phyloP scores from a whole-genome alignment of 108 stramenopile genomes.

The Conticribra guillardii region DNA sequence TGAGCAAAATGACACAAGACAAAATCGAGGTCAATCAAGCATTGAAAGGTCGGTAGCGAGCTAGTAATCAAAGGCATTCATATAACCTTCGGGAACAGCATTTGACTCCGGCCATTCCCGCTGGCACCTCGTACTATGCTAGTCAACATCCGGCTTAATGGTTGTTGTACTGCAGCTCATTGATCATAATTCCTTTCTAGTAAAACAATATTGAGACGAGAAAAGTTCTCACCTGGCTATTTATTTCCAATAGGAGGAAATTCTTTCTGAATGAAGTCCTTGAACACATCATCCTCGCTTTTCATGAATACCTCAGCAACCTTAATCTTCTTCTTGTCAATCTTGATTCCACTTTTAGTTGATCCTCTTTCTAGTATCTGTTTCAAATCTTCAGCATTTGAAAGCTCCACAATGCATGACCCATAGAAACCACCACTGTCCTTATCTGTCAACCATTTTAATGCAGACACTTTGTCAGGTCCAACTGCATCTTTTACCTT shows the following conservation, averaged over 20 bases:
- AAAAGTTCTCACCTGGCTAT: too few relatives aligned
- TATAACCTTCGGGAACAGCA: too few relatives aligned
- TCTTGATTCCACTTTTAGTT: constrained; percentile 18
- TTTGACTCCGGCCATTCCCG: too few relatives aligned
- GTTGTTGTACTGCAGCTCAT: too few relatives aligned
- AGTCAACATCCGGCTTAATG: too few relatives aligned
- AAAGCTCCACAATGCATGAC: constrained; percentile 63
- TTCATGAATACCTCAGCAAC: constrained; percentile 24
- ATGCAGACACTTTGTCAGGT: constrained; percentile 11
- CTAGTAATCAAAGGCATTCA: too few relatives aligned
- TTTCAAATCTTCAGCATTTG: constrained; percentile 29
- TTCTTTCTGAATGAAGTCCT: constrained; percentile 5
- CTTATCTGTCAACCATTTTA: constrained; percentile 70
- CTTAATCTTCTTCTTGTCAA: constrained; percentile 44
- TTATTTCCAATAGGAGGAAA: constrained; percentile 26
- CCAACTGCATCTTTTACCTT: constrained; percentile 52
- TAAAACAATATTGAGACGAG: too few relatives aligned
- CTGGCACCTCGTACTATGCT: too few relatives aligned
- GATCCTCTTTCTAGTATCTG: constrained; percentile 21
- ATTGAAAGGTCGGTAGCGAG: too few relatives aligned
- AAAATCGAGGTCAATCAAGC: too few relatives aligned
- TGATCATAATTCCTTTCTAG: too few relatives aligned
- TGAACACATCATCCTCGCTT: constrained; percentile 15
- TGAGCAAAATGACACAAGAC: too few relatives aligned
- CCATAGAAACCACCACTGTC: constrained; percentile 64